Percentiles rank a stretch among this genome's conserved stretches.
phyloP scores from a whole-genome alignment of 345 rosid genomes.

The Heritiera fomes region DNA sequence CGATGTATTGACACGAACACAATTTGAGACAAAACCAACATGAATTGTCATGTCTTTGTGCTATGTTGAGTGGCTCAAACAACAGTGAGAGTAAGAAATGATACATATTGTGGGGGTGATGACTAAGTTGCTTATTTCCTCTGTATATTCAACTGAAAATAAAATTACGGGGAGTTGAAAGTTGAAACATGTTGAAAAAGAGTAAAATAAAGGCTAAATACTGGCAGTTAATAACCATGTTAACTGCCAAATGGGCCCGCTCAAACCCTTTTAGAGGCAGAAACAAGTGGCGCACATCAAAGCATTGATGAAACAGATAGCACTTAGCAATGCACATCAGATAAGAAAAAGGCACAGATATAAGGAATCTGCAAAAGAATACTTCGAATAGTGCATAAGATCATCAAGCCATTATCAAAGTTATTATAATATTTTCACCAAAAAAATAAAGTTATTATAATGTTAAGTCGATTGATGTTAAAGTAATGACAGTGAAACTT shows the following conservation, averaged over 20 bases:
- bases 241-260: slow-evolving; percentile 14
- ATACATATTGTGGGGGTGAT: background rate
- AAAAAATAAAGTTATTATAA: background rate
- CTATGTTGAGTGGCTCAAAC: background rate
- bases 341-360: background rate
- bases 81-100: background rate
- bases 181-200: background rate
- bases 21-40: too few relatives aligned
- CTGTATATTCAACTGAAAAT: background rate
- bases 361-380: background rate
- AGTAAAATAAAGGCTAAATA: background rate
- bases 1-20: too few relatives aligned
- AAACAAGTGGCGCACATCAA: background rate
- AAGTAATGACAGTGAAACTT: background rate
- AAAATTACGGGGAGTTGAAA: background rate
- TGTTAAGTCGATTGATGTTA: background rate
- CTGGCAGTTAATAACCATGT: background rate
- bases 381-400: background rate
- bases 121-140: background rate
- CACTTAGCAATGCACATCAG: background rate
- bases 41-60: too few relatives aligned
- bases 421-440: background rate
- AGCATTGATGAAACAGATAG: background rate
- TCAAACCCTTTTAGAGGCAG: background rate
- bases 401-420: background rate